Evolutionary conservation across 1,139 yeast species (phyloP).

Genomic region (Lodderomyces margitis): DNA sequence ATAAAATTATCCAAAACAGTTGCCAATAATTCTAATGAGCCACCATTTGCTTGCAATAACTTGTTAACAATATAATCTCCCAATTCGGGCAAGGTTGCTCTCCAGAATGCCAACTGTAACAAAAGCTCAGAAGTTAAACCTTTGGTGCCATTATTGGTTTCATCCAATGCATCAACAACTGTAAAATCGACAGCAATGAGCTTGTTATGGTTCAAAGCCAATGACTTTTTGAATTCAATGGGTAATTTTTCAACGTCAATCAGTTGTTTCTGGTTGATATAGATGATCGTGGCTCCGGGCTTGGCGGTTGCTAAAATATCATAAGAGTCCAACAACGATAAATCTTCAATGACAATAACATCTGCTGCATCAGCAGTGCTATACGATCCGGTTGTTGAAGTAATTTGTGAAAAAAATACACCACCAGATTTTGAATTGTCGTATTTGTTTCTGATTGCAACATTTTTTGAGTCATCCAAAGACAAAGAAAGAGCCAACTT

Average conservation of each 20-base stretch:
- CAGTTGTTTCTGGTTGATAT: conserved; percentile 38
- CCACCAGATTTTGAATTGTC: conserved; percentile 78
- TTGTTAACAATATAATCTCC: conserved; percentile 72
- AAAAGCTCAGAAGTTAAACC: conserved; percentile 78
- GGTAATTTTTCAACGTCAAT: conserved; percentile 52
- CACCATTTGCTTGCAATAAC: conserved; percentile 77
- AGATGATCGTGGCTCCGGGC: conserved; percentile 55
- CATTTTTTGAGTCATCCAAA: conserved; percentile 53
- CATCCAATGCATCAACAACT: conserved; percentile 52
- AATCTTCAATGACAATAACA: conserved; percentile 61
- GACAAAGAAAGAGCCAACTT: conserved; percentile 73
- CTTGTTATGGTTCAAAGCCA: conserved; percentile 52
- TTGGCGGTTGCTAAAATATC: conserved; percentile 63
- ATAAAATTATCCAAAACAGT: conserved; percentile 75
- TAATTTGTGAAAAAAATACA: conserved; percentile 72
- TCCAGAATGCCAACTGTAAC: conserved; percentile 80
- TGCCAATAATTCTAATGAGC: conserved; percentile 79
- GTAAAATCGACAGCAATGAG: conserved; percentile 58
- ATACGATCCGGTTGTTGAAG: conserved; percentile 37
- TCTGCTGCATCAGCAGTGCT: conserved; percentile 57
- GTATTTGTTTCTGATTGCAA: conserved; percentile 60
- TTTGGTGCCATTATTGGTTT: conserved; percentile 56
- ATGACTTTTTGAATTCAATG: conserved; percentile 49
- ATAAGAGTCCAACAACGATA: conserved; percentile 49
- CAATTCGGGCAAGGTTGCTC: conserved; percentile 59